Evolutionary conservation across 345 rosid genomes (phyloP).

Genomic region (Excoecaria cochinchinensis): DNA sequence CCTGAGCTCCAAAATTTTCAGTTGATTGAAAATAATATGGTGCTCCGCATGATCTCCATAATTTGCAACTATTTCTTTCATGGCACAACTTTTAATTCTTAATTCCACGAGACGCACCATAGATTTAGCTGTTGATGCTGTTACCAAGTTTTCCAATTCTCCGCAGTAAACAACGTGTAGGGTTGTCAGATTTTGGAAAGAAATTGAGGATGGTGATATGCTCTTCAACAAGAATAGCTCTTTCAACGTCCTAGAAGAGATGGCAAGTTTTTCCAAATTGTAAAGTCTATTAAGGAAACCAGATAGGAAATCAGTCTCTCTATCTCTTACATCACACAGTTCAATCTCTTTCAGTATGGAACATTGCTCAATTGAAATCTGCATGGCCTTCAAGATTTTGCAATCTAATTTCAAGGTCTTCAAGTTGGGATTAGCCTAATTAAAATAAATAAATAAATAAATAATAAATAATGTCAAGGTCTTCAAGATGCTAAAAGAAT

Average conservation of each 20-base stretch:
- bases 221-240: neutral
- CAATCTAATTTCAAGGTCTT: neutral
- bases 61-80: constrained; percentile 11
- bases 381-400: neutral
- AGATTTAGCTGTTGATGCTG: constrained; percentile 17
- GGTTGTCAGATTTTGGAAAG: constrained; percentile 14
- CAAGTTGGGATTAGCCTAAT: neutral
- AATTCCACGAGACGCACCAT: constrained; percentile 12
- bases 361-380: neutral
- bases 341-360: neutral
- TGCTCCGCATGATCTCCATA: neutral
- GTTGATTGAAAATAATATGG: constrained; percentile 9
- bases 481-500: no score
- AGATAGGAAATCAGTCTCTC: neutral
- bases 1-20: neutral
- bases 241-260: fast-evolving
- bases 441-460: neutral
- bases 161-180: neutral
- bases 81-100: constrained; percentile 12
- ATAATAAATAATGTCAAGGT: no score
- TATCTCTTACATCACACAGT: neutral
- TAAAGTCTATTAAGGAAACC: neutral
- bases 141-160: constrained; percentile 4
- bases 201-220: neutral
- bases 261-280: constrained; percentile 8